Evolutionary conservation across 495 filamentous ascomycete species (phyloP).

Genomic region (Podospora sp.): DNA sequence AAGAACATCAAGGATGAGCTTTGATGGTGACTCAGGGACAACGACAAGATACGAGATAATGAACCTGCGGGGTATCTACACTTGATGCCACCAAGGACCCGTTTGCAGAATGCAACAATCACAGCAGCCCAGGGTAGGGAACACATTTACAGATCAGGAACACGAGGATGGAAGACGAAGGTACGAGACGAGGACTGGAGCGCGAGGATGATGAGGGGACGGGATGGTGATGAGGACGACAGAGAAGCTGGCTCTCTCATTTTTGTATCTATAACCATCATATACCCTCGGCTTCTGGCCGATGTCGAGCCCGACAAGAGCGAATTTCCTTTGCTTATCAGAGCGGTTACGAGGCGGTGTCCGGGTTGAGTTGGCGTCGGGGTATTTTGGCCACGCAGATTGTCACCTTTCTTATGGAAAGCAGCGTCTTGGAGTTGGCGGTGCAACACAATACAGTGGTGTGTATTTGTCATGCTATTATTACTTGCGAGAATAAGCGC

Average conservation of each 20-base stretch:
- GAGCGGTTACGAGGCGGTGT: neutral
- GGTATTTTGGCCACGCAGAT: neutral
- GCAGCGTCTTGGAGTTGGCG: neutral
- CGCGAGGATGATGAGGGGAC: neutral
- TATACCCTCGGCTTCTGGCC: slow-evolving; percentile 9
- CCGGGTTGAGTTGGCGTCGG: neutral
- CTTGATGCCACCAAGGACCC: neutral
- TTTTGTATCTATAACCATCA: slow-evolving; percentile 9
- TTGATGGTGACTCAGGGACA: slow-evolving; percentile 31
- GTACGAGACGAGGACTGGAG: neutral
- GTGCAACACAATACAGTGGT: neutral
- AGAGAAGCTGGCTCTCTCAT: slow-evolving; percentile 1
- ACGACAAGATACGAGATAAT: neutral
- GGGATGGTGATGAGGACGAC: neutral
- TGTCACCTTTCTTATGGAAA: neutral
- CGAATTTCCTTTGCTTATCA: neutral
- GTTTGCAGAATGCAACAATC: neutral
- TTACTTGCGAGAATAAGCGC: neutral
- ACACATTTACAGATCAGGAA: neutral
- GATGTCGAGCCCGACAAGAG: slow-evolving; percentile 1
- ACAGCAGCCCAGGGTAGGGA: neutral
- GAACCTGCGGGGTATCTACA: neutral
- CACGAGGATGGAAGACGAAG: neutral
- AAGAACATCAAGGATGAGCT: slow-evolving; percentile 61
- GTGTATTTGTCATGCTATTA: neutral